Evolutionary conservation across 2,329 filamentous ascomycete species (phyloP), one percentile per base, ranked within the genome.

Genomic region (Coniella vitis): DNA sequence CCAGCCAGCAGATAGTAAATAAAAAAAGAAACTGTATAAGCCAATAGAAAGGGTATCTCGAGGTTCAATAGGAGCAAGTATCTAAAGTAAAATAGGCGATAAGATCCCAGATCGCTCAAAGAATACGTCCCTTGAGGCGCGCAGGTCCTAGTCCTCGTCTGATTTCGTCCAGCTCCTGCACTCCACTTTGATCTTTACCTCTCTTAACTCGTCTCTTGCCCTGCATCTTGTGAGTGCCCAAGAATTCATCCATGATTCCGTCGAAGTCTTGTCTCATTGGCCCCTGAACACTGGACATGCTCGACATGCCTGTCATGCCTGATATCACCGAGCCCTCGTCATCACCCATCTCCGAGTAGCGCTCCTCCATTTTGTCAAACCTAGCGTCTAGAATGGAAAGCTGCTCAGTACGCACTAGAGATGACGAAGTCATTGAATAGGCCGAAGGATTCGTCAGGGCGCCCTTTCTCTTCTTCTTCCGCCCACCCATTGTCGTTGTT

Each of bases 341-440:
- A 50, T 74, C 71, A 32, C 66, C 60, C 36, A 74, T 72, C 20
- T 71, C 71, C 34, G 74, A 73, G 55, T 79, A 95, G 54, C 85
- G 75, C 64, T 91, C 86, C 66, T 96, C 89, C 17, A 97, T 80
- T 66, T 80, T 87, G 64, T 98, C 93, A 64, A 97, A 98, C 21
- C 93, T 81, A 40, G 86, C 86, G 63, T 98, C 94, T 7, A 98
- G 74, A 1, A 94, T 76, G 1, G 83, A 83, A 52, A 94, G 78
- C 37, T 90, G 88, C 60, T 96, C 91, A 1, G 90, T 98, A 48
- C 93, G 82, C 45, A 88, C 64, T 70, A 93, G 86, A 84, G 93
- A 97, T 58, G 93, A 97, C 66, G 93, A 98, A 63, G 93, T 96
- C 57, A 97, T 97, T 84, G 89, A 96, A 61, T 87, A 96, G 66